Conservation (phyloP, 1,284 basidiomycete genomes). For the Exobasidium rhododendri region DNA sequence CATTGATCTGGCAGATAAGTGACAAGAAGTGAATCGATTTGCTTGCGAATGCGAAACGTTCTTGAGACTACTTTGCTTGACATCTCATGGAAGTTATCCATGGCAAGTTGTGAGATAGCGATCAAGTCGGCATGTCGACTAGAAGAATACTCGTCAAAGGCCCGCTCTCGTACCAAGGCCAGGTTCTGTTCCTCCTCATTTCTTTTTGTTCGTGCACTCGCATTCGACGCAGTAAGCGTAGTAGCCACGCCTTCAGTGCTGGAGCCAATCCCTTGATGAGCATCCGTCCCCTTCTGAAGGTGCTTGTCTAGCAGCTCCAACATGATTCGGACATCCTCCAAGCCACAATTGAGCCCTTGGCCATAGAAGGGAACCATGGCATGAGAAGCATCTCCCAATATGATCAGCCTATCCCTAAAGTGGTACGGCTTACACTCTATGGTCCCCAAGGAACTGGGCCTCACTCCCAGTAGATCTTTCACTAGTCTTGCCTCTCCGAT, state of each 20-base stretch:
- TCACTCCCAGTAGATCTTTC: conserved; percentile 72
- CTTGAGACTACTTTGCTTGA: conserved; percentile 82
- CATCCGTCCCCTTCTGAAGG: conserved; percentile 37
- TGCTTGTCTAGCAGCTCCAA: conserved; percentile 70
- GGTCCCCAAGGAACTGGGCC: conserved; percentile 81
- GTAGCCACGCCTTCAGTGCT: neutral
- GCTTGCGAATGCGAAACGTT: conserved; percentile 74
- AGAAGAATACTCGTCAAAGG: conserved; percentile 73
- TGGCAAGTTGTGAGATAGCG: conserved; percentile 85
- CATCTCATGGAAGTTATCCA: conserved; percentile 96
- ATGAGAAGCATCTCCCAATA: conserved; percentile 92
- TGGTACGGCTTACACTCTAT: conserved; percentile 87
- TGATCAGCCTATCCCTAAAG: conserved; percentile 78
- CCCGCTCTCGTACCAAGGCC: conserved; percentile 61
- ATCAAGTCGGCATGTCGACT: conserved; percentile 79
- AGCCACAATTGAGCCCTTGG: conserved; percentile 93
- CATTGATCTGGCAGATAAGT: conserved; percentile 67
- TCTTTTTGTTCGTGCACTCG: neutral
- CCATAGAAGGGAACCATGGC: conserved; percentile 97
- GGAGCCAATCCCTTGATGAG: neutral
- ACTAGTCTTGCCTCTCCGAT: conserved; percentile 77
- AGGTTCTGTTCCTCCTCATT: conserved; percentile 54
- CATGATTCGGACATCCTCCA: conserved; percentile 92
- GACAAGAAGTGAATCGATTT: conserved; percentile 67
- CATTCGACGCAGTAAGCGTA: neutral